phyloP scores from a whole-genome alignment of 345 rosid genomes.

The Syzygium grande region DNA sequence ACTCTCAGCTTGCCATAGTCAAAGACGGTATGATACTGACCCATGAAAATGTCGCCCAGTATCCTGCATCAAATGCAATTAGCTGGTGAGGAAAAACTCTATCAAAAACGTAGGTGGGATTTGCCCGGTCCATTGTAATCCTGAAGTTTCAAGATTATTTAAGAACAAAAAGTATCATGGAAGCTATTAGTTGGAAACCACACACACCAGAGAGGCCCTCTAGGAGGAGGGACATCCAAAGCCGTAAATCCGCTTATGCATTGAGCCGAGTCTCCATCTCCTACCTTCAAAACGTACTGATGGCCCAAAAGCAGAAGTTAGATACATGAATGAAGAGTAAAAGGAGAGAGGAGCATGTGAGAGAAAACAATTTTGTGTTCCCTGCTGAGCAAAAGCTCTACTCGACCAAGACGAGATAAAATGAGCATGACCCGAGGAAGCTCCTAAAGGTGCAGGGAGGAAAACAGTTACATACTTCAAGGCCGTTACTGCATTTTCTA shows the following conservation, averaged over 20 bases:
- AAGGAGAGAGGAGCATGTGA: neutral
- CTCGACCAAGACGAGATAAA: neutral
- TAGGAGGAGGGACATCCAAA: conserved; percentile 66
- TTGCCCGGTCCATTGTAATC: neutral
- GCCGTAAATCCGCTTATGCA: conserved; percentile 70
- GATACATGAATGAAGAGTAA: neutral
- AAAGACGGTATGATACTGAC: conserved; percentile 68
- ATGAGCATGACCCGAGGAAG: neutral
- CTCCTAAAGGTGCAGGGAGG: neutral
- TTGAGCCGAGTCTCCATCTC: conserved; percentile 49
- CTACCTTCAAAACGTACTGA: conserved; percentile 62
- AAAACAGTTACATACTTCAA: neutral
- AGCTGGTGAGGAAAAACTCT: neutral
- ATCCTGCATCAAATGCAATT: conserved; percentile 34
- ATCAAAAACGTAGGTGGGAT: neutral
- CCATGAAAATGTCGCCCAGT: conserved; percentile 82
- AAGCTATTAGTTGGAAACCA: neutral
- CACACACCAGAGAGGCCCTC: conserved; percentile 70
- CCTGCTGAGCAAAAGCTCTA: neutral
- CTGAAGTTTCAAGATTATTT: too few relatives aligned
- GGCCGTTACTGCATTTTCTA: neutral
- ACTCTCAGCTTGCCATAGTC: conserved; percentile 74
- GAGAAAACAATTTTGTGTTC: neutral
- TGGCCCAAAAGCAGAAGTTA: neutral
- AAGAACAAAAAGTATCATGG: too few relatives aligned